Base-by-base conservation (phyloP, 495 filamentous ascomycete species). In the Symbiotaphrina buchneri region DNA sequence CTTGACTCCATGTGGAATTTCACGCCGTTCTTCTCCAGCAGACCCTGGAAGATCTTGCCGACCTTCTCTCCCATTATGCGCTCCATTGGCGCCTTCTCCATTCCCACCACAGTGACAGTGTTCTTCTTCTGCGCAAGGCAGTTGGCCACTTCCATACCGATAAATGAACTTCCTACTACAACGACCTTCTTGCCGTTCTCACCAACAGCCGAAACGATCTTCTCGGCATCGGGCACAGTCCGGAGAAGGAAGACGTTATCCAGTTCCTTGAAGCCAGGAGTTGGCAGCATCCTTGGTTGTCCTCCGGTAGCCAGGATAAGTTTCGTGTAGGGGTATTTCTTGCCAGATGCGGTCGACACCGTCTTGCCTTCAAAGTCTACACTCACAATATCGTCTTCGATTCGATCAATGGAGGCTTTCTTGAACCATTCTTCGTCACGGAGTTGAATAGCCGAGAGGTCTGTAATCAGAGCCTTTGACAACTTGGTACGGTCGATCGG, bases 401-500 rank as follows among this genome's bases (percentile, higher is more conserved):
- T 52, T 3, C 73, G 56, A 3, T 81, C 69, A 28, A 97, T 71
- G 10, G 60, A 68, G 5, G 74, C 74, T 3, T 63, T 59, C 36
- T 76, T 65, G 51, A 74, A 94, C 71, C 78, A 93, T 15, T 71
- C 71, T 19, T 54, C 48, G 6, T 74, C 62, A 18, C 83, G 60
- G 63, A 68, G 74, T 32, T 73, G 67, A 24, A 91, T 52, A 54
- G 91, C 91, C 11, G 63, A 52, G 1, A 61, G 47, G 43, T 97
- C 85, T n/a, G 78, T 59, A 38, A 95, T 70, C 8, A 95, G 56
- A 1, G 87, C 83, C 52, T 97, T 97, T 34, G 81, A 91, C 30
- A 97, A 68, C 60, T 95, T 95, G 4, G 87, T 79, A 10, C 87
- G 69, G 58, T 97, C 87, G 46, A 93, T 82, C 27, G 81, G 79